Conservation (phyloP, 78 protist species). For the Dictyostelium discoideum region DNA sequence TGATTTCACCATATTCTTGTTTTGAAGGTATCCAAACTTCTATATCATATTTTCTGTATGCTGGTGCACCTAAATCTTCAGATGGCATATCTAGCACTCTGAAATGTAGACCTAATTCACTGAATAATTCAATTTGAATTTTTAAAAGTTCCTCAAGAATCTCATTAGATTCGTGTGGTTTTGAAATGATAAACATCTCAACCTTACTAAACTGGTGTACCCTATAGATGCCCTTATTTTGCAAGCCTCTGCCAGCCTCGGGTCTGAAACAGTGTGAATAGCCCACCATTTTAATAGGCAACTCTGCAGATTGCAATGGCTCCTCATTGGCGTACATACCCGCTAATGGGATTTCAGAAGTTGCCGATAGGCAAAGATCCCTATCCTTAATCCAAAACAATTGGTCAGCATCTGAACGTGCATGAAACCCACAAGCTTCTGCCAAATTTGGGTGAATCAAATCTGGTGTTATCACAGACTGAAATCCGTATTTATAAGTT, state of each 20-base stretch:
- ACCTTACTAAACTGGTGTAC: slow-evolving; percentile 96
- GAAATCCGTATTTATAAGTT: slow-evolving; percentile 38
- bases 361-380: slow-evolving; percentile 86
- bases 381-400: slow-evolving; percentile 34
- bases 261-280: slow-evolving; percentile 90
- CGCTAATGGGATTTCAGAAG: slow-evolving; percentile 93
- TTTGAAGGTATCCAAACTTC: slow-evolving; percentile 96
- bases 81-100: slow-evolving; percentile 92
- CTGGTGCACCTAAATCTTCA: slow-evolving; percentile 91
- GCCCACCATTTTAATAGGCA: slow-evolving; percentile 88
- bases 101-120: slow-evolving; percentile 71
- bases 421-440: slow-evolving; percentile 87
- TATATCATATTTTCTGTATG: slow-evolving; percentile 92
- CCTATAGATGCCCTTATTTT: slow-evolving; percentile 89
- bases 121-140: slow-evolving; percentile 75
- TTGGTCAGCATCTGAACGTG: slow-evolving; percentile 72
- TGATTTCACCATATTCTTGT: slow-evolving; percentile 90
- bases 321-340: slow-evolving; percentile 68
- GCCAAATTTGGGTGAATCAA: slow-evolving; percentile 68
- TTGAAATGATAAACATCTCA: slow-evolving; percentile 90
- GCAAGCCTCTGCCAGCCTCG: slow-evolving; percentile 81
- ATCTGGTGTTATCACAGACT: slow-evolving; percentile 81
- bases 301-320: not conserved
- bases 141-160: slow-evolving; percentile 27
- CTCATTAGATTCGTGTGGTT: slow-evolving; percentile 60